Evolutionary conservation across 1,284 basidiomycete species (phyloP), one percentile per base, ranked within the genome.

Genomic region (Filobasidium uniguttulatum): DNA sequence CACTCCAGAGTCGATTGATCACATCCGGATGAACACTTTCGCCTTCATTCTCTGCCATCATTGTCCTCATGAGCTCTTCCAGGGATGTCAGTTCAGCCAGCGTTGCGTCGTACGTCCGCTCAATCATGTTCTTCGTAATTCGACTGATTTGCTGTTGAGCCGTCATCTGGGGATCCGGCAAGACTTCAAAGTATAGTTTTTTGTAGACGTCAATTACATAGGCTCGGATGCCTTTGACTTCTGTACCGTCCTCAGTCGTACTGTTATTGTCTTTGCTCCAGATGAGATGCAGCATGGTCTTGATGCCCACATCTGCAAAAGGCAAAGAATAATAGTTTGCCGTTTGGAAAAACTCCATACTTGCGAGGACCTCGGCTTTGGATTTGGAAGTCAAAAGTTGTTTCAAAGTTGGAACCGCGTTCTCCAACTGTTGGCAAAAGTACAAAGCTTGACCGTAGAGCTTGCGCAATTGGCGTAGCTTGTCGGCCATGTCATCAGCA

Each of bases 111-210:
- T 88, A 90, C 0, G 90, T 94, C 43, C 83, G 73, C 89, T 91
- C 85, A 48, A 98, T 88, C 80, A 98, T 87, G 66, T 98, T 96
- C 70, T 89, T 90, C n/a, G 91, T 79, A 44, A 98, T 93, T n/a
- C 89, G 75, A 58, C 81, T 90, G 51, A 94, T 77, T 64, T 96
- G 87, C 54, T 82, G 81, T 65, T 89, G 89, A 1, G 83, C 77
- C 20, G 80, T 77, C 58, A 86, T 71, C 56, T 77, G 78, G 0
- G 74, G 71, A 53, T 71, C 70, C 9, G 64, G 61, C 1, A 85
- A 63, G 3, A 81, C 77, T 50, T 91, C 89, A 62, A 98, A 96
- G 72, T 94, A 98, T 50, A 98, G 70, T 49, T 67, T 79, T 36
- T 80, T 77, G 65, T 98, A 97, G 62, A 85, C 87, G 58, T 97